Base-by-base conservation (phyloP, 2,329 filamentous ascomycete genomes). In the Aspergillus tanneri region DNA sequence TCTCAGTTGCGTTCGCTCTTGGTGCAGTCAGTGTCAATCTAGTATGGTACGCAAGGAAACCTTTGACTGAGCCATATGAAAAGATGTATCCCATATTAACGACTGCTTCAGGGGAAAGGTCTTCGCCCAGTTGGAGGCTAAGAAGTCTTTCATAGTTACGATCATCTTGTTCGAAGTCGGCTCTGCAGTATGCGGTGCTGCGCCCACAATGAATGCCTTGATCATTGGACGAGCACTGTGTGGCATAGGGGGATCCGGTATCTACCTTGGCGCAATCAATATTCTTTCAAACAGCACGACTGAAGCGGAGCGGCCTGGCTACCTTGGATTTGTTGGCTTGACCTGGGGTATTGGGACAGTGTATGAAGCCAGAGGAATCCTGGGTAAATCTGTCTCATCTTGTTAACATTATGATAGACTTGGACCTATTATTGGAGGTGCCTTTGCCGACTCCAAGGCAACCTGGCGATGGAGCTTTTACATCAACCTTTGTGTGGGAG, bases 391-490 rank as follows among this genome's bases (percentile, higher is more conserved):
- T 69, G 1, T 68, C 67, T 3, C 69, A 9, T 18, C 2, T 34
- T 67, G 2, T 53, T 72, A 18, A 28, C 16, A n/a, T 19, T 12
- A 4, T 12, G 16, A 4, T 28, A 41, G 24, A 8, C 55, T 70
- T 0, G 69, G 69, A 5, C 71, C 68, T 0, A 55, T 54, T 21
- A 34, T 54, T 12, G 52, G 52, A 25, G 48, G 48, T 10, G 52
- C 43, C 5, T 54, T 55, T n/a, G 46, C 41, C 18, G 41, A 49
- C 18, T 45, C 38, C 16, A 46, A 38, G 18, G 45, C 46, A 11
- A 39, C 37, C 11, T 69, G 66, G 66, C 57, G 61, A 40, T 69
- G 64, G 66, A 71, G 67, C 1, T 78, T 79, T 56, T 84, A 84
- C 1, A 65, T 69, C 3, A 35, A 75, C 5, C 65, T 82, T 2